A percentile compares a stretch with the other conserved stretches of the same genome.
phyloP scores from a whole-genome alignment of 768 basidiomycete genomes.

The Kwoniella europaea region DNA sequence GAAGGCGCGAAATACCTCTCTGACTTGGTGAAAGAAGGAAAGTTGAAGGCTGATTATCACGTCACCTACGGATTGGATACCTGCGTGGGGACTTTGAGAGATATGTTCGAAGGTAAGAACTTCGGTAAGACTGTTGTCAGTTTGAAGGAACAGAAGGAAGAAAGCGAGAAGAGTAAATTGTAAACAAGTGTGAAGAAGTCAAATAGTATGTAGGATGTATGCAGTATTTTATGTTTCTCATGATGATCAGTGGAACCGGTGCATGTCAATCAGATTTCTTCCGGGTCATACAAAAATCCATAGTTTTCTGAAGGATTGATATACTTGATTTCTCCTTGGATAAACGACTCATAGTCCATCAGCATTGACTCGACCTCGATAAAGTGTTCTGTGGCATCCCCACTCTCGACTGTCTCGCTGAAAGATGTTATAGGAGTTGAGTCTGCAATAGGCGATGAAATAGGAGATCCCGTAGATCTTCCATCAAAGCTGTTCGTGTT shows the following conservation, averaged over 20 bases:
- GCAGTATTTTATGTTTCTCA: not conserved
- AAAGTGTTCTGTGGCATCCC: not conserved
- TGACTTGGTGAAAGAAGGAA: slow-evolving; percentile 41
- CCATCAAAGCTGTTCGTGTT: too few relatives aligned
- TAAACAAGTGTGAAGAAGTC: not conserved
- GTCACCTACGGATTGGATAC: slow-evolving; percentile 40
- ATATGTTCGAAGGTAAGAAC: slow-evolving; percentile 43
- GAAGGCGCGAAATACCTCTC: slow-evolving; percentile 51
- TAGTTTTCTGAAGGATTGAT: not conserved
- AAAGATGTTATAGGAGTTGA: too few relatives aligned
- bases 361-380: not conserved
- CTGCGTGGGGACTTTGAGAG: slow-evolving; percentile 40
- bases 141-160: slow-evolving; percentile 7
- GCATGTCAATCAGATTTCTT: too few relatives aligned
- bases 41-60: slow-evolving; percentile 50
- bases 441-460: too few relatives aligned
- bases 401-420: too few relatives aligned
- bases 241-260: not conserved
- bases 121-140: slow-evolving; percentile 29
- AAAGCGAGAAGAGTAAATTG: slow-evolving; percentile 20
- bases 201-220: not conserved
- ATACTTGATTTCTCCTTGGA: not conserved
- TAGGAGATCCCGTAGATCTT: too few relatives aligned
- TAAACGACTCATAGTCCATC: not conserved
- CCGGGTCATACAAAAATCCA: not conserved